Evolutionary conservation across 2,329 filamentous ascomycete genomes (phyloP).

Genomic region (Domatiomyces catenatus): DNA sequence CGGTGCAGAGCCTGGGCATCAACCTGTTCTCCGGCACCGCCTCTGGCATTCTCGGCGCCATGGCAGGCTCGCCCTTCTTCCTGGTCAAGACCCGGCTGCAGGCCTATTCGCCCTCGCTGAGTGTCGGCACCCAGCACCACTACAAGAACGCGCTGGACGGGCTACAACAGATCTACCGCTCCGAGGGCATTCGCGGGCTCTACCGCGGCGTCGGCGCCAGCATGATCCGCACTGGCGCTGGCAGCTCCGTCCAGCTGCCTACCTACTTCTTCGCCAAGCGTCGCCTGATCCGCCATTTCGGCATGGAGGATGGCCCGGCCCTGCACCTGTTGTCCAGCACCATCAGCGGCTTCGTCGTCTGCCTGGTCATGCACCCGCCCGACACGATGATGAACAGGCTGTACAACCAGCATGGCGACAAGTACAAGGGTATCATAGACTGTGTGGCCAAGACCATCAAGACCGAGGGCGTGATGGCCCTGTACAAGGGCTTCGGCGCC

Average conservation of each 20-base stretch:
- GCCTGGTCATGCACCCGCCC: slow-evolving; percentile 65
- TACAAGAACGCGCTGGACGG: slow-evolving; percentile 81
- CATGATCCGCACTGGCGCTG: slow-evolving; percentile 91
- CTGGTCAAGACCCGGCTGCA: slow-evolving; percentile 92
- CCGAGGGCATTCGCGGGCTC: slow-evolving; percentile 64
- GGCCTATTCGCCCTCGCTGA: slow-evolving; percentile 80
- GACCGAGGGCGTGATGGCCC: slow-evolving; percentile 78
- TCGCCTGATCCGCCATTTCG: slow-evolving; percentile 62
- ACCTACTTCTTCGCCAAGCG: slow-evolving; percentile 98
- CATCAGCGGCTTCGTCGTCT: slow-evolving; percentile 86
- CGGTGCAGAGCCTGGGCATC: slow-evolving; percentile 69
- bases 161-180: slow-evolving; percentile 58
- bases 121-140: slow-evolving; percentile 89
- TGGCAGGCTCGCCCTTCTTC: slow-evolving; percentile 92
- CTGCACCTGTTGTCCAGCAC: slow-evolving; percentile 81
- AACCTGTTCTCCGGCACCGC: slow-evolving; percentile 87
- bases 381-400: slow-evolving; percentile 98
- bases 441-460: slow-evolving; percentile 80
- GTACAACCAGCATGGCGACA: slow-evolving; percentile 96
- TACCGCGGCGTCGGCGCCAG: slow-evolving; percentile 85
- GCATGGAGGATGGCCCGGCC: slow-evolving; percentile 78
- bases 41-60: slow-evolving; percentile 80
- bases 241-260: slow-evolving; percentile 86
- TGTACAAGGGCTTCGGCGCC: slow-evolving; percentile 96
- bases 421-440: slow-evolving; percentile 89